Percentiles rank a stretch among this genome's conserved stretches.
These are phyloP conservation scores for Leccinum arenicola DNA, from an alignment of 768 basidiomycete genomes.

Conservation along the genomic window DNA sequence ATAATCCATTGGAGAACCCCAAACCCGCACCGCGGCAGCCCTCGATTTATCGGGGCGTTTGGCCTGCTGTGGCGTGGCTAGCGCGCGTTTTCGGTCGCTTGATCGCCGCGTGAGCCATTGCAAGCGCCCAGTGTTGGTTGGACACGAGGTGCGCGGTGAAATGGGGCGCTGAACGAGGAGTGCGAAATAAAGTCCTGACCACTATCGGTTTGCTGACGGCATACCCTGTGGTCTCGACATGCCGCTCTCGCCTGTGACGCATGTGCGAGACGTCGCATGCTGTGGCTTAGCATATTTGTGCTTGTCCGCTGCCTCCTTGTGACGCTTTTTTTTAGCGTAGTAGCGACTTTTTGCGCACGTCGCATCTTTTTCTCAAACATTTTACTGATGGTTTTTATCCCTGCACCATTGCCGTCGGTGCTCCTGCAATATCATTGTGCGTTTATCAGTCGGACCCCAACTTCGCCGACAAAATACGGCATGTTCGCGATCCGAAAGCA, in stretches of 20 bases:
- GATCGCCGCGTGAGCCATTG: conserved; percentile 78
- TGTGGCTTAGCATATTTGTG: conserved; percentile 57
- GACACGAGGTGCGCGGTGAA: conserved; percentile 92
- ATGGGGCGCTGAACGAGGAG: conserved; percentile 98
- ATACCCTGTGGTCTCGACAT: conserved; percentile 15
- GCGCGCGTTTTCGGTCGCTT: conserved; percentile 93
- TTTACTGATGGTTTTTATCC: conserved; percentile 58
- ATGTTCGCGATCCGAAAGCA: conserved; percentile 80
- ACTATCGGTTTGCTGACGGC: conserved; percentile 26
- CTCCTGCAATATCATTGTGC: conserved; percentile 24
- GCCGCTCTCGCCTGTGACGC: conserved; percentile 64
- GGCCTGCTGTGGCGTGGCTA: conserved; percentile 71
- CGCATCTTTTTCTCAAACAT: conserved; percentile 33
- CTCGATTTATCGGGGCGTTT: conserved; percentile 80
- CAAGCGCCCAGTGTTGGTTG: conserved; percentile 73
- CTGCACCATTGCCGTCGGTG: conserved; percentile 40
- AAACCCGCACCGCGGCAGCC: conserved; percentile 81
- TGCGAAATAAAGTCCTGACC: conserved; percentile 53
- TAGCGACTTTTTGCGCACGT: conserved; percentile 28
- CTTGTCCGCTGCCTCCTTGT: conserved; percentile 59
- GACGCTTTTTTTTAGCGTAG: conserved; percentile 37
- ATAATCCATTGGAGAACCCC: conserved; percentile 85
- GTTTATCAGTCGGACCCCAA: conserved; percentile 69
- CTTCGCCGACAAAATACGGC: conserved; percentile 85
- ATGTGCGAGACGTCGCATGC: conserved; percentile 45